Conservation (phyloP, 2,329 filamentous ascomycete species). For the Xylaria sp. region DNA sequence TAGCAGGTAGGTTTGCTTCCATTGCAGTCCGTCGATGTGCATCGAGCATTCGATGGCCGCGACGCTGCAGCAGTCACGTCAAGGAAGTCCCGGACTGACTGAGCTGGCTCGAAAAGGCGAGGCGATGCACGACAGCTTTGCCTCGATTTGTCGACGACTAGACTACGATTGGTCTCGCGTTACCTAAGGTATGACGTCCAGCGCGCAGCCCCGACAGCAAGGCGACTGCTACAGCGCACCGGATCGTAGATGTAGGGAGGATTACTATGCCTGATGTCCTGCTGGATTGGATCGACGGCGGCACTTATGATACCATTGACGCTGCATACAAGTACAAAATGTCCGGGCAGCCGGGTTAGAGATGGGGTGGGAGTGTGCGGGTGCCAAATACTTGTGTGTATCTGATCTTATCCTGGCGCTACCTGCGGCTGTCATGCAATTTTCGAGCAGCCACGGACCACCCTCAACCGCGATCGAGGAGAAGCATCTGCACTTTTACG, state of each 20-base stretch:
- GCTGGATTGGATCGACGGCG: slow-evolving; percentile 2
- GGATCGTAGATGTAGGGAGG: slow-evolving; percentile 3
- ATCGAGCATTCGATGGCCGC: neutral
- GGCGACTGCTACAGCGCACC: neutral
- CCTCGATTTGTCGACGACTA: slow-evolving; percentile 9
- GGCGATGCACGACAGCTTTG: slow-evolving; percentile 8
- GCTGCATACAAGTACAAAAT: too few relatives aligned
- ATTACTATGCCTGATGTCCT: slow-evolving; percentile 3
- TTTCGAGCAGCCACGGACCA: slow-evolving; percentile 14
- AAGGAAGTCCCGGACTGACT: too few relatives aligned
- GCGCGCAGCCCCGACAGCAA: slow-evolving; percentile 13
- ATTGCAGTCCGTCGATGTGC: neutral
- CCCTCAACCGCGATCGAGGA: neutral
- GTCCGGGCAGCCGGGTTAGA: too few relatives aligned
- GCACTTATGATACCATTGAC: neutral
- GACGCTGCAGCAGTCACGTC: too few relatives aligned
- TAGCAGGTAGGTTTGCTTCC: too few relatives aligned
- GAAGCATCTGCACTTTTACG: slow-evolving; percentile 23
- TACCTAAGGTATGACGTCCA: slow-evolving; percentile 5
- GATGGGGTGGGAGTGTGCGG: neutral
- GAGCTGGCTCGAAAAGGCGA: neutral
- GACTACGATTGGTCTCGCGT: slow-evolving; percentile 3
- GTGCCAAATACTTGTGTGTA: neutral
- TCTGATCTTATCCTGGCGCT: slow-evolving; percentile 20
- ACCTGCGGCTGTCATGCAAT: slow-evolving; percentile 22